Base-by-base conservation (phyloP, 306 rosid genomes). In the Crotalaria pallida region DNA sequence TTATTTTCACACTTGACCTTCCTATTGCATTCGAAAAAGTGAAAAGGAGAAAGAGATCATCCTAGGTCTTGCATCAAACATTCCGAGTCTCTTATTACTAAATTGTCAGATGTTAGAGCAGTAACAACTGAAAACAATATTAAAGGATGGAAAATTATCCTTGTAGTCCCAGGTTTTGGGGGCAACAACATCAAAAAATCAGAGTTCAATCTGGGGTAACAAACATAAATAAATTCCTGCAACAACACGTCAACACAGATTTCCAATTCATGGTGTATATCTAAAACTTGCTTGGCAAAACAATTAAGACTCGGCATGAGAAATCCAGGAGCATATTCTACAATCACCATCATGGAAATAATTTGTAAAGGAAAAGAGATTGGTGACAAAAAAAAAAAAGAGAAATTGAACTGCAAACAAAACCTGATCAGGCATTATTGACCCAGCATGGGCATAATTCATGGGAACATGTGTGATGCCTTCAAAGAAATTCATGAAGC, bases 371-470 rank as follows among this genome's bases (percentile, higher is more conserved):
- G 11, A 55, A 47, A 15, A 48, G 16, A 1, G 3, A 16, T 51
- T 62, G 31, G 24, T 0, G 27, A 13, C 5, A 15, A 59, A 7
- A 45, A n/a, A n/a, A n/a, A n/a, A n/a, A n/a, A n/a, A n/a, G n/a
- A n/a, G n/a, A n/a, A n/a, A n/a, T n/a, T n/a, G n/a, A n/a, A n/a
- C n/a, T 1, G 59, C 29, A 72, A 61, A 44, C 17, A 72, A 58
- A 56, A 85, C 98, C 96, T 92, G 96, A 75, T 92, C 84, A 59
- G 85, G 86, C 64, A 86, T 63, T 47, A 86, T 63, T 47, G 91
- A 72, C 9, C 79, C 89, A 31, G 88, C 44, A 64, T 83, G 82
- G 27, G 81, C 82, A 78, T 84, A 88, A 79, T 79, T 76, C 10
- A 76, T 22, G 0, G 96, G 96, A 3, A 69, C 76, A 66, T 86